These are phyloP conservation scores for Ploettnerulaceae sp. DNA, from an alignment of 2,329 filamentous ascomycete genomes.

Conservation along the genomic window DNA sequence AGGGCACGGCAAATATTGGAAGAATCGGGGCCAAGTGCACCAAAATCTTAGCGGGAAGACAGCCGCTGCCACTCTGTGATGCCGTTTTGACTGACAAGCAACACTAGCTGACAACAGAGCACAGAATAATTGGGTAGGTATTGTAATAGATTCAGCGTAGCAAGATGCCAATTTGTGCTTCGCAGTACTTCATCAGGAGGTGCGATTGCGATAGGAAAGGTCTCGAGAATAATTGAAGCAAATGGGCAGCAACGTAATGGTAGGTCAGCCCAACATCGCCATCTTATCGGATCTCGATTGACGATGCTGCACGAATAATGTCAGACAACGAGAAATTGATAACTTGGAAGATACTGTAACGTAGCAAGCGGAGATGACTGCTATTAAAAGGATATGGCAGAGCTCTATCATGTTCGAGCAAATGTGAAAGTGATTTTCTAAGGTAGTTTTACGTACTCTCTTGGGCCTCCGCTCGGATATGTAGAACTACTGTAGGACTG, in stretches of 20 bases:
- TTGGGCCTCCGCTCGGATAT: constrained; percentile 47
- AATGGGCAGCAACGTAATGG: constrained; percentile 15
- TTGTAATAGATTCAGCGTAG: constrained; percentile 44
- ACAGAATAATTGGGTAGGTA: constrained; percentile 44
- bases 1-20: too few relatives aligned
- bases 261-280: constrained; percentile 14
- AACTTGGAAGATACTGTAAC: constrained; percentile 33
- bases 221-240: constrained; percentile 19
- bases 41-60: too few relatives aligned
- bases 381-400: constrained; percentile 39
- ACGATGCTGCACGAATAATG: constrained; percentile 10
- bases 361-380: constrained; percentile 14
- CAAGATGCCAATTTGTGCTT: constrained; percentile 38
- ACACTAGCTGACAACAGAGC: not conserved
- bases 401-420: constrained; percentile 50
- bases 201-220: constrained; percentile 36
- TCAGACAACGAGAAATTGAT: constrained; percentile 22
- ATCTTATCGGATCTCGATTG: constrained; percentile 5
- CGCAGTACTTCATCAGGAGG: constrained; percentile 13
- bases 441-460: constrained; percentile 18
- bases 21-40: too few relatives aligned
- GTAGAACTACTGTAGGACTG: too few relatives aligned
- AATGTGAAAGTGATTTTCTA: constrained; percentile 47
- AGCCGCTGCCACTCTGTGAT: too few relatives aligned
- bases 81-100: too few relatives aligned